A percentile compares a stretch with the other conserved stretches of the same genome.
Evolutionary conservation across 257 asterid genomes (phyloP).

Genomic region (Solanum paucissectum): DNA sequence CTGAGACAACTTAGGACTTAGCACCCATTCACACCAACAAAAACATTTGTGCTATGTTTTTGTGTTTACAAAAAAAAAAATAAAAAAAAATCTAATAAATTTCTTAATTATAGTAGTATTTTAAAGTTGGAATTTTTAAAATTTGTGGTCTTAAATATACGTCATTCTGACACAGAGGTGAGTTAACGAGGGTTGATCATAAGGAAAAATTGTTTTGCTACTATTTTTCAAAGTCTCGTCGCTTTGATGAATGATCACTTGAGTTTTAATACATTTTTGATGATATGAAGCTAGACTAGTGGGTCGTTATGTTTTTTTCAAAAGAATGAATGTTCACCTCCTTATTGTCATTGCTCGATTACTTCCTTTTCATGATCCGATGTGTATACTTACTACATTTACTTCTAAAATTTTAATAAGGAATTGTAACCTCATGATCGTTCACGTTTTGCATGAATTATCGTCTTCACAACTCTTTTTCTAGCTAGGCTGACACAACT

Average conservation of each 20-base stretch:
- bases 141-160: neutral
- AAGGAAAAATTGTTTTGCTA: rapidly evolving
- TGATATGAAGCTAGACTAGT: rapidly evolving
- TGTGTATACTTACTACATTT: no score
- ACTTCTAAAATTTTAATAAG: neutral
- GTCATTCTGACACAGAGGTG: rapidly evolving
- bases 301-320: neutral
- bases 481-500: neutral
- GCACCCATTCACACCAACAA: neutral
- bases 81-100: no score
- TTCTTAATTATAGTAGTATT: neutral
- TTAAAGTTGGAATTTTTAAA: no score
- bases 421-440: neutral
- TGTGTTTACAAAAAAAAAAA: neutral
- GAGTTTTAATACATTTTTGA: neutral
- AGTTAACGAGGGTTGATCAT: neutral
- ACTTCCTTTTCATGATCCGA: no score
- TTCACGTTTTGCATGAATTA: neutral
- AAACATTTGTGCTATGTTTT: neutral
- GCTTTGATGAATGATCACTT: neutral
- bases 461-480: no score
- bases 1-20: conserved; percentile 2
- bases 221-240: rapidly evolving
- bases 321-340: neutral
- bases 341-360: neutral